These are phyloP conservation scores for Wickerhamiella sorbophila DNA, from an alignment of 805 yeast genomes.

Conservation along the genomic window DNA sequence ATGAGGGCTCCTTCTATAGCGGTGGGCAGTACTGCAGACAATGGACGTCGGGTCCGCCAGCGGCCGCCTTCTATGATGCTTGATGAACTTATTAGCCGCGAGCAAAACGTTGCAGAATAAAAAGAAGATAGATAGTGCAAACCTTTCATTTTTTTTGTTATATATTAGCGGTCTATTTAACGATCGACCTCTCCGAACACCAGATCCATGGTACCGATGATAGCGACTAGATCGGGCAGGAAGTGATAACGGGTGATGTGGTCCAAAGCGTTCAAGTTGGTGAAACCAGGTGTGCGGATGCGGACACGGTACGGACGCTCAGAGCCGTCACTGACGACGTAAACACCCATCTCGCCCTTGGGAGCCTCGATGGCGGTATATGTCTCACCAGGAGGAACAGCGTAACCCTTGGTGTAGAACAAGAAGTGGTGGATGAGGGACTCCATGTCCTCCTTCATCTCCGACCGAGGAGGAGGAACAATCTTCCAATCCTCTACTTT, in stretches of 20 bases:
- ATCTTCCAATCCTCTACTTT: slow-evolving; percentile 84
- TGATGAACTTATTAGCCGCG: not conserved
- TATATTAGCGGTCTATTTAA: slow-evolving; percentile 23
- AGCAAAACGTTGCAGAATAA: no score
- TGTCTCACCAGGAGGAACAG: slow-evolving; percentile 83
- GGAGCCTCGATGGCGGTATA: slow-evolving; percentile 89
- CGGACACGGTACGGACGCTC: slow-evolving; percentile 88
- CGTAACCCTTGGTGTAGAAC: slow-evolving; percentile 74
- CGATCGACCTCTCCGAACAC: slow-evolving; percentile 93
- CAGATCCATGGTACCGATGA: slow-evolving; percentile 89
- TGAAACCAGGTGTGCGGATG: slow-evolving; percentile 90
- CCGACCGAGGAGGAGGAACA: slow-evolving; percentile 62
- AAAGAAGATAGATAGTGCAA: no score
- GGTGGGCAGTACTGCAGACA: not conserved
- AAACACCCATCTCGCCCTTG: slow-evolving; percentile 90
- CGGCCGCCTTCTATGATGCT: slow-evolving; percentile 8
- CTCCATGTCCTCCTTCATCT: slow-evolving; percentile 90
- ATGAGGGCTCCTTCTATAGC: slow-evolving; percentile 9
- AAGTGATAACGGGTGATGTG: slow-evolving; percentile 75
- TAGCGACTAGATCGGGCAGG: slow-evolving; percentile 85
- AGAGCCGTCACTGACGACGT: slow-evolving; percentile 74
- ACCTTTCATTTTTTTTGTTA: no score
- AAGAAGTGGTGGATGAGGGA: slow-evolving; percentile 80
- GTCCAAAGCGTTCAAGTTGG: slow-evolving; percentile 80
- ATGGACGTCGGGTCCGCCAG: not conserved